These are phyloP conservation scores for Yamadazyma dushanensis DNA, from an alignment of 1,139 yeast genomes.

Conservation along the genomic window DNA sequence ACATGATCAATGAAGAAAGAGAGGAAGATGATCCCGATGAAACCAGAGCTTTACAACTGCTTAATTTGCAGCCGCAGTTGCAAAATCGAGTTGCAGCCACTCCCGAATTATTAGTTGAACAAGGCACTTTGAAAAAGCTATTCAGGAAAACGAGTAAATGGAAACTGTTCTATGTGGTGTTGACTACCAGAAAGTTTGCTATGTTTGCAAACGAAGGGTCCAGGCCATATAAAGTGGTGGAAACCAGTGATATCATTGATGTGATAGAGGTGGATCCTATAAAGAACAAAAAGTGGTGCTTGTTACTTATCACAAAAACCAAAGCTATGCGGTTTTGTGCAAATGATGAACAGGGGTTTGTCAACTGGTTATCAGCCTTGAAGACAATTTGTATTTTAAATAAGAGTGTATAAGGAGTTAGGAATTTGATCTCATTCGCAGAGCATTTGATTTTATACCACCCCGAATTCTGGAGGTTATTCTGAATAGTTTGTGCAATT, in stretches of 20 bases:
- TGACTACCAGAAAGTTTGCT: constrained; percentile 1
- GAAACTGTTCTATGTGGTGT: constrained; percentile 2
- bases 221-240: constrained; percentile 16
- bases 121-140: background rate
- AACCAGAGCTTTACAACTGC: background rate
- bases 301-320: constrained; percentile 45
- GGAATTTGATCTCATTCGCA: too few relatives aligned
- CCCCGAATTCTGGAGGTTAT: too few relatives aligned
- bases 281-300: constrained; percentile 43
- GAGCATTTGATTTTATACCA: too few relatives aligned
- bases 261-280: constrained; percentile 55
- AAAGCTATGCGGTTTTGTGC: constrained; percentile 49
- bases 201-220: background rate
- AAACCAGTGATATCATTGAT: constrained; percentile 43
- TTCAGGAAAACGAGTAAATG: constrained; percentile 2
- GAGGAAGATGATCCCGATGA: background rate
- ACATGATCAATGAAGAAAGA: background rate
- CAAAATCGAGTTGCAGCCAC: background rate
- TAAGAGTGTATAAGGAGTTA: background rate
- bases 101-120: background rate
- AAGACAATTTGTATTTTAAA: constrained; percentile 21
- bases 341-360: constrained; percentile 25
- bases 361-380: constrained; percentile 49
- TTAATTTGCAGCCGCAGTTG: background rate
- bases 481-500: too few relatives aligned